These are phyloP conservation scores for Populus davidiana DNA, from an alignment of 345 rosid species.

Conservation along the genomic window DNA sequence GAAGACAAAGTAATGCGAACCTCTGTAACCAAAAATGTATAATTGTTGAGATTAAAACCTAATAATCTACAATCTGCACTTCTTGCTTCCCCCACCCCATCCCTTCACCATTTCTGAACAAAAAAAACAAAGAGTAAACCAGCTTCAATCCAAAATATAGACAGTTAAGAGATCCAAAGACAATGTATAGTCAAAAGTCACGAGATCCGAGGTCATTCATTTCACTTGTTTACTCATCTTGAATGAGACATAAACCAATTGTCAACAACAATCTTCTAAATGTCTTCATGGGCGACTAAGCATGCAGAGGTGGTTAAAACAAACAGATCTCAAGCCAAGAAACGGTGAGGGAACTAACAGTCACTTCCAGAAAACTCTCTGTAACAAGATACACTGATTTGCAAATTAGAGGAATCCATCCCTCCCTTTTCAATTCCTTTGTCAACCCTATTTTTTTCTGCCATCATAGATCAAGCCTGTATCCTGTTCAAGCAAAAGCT, in stretches of 20 bases:
- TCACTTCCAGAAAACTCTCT: neutral
- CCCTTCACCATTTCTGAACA: neutral
- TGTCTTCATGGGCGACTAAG: neutral
- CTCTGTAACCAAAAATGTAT: neutral
- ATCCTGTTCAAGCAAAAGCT: slow-evolving; percentile 1
- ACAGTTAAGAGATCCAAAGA: neutral
- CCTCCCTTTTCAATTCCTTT: neutral
- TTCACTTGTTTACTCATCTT: neutral
- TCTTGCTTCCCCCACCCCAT: neutral
- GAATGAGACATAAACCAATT: neutral
- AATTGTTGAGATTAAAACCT: neutral
- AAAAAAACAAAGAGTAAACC: neutral
- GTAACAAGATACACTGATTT: neutral
- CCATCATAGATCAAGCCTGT: neutral
- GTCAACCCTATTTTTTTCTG: neutral
- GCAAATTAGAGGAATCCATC: neutral
- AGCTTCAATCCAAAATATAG: neutral
- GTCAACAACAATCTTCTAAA: neutral
- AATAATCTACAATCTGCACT: neutral
- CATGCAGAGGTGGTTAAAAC: neutral
- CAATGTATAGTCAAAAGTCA: neutral
- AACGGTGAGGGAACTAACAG: neutral
- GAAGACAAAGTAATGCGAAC: neutral
- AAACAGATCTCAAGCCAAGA: neutral
- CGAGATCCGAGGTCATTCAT: neutral